Conservation (phyloP, 495 filamentous ascomycete species). For the Penicillium odoratum region DNA sequence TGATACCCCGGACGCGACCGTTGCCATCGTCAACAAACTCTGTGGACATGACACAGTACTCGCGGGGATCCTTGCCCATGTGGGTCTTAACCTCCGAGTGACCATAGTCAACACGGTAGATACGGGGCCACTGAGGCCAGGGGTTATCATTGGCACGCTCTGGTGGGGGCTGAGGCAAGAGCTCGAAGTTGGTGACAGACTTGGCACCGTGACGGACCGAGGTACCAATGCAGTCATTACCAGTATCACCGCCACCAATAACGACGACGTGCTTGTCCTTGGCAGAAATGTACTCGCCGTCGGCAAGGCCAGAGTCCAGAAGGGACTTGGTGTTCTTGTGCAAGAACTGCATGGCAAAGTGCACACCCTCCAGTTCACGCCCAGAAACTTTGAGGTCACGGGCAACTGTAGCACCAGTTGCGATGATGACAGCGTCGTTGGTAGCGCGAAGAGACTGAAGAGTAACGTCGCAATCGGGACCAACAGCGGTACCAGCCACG, state of each 20-base stretch:
- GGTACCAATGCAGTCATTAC: slow-evolving; percentile 99
- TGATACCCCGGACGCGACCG: slow-evolving; percentile 93
- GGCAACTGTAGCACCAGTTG: slow-evolving; percentile 96
- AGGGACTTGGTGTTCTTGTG: slow-evolving; percentile 99
- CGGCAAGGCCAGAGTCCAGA: slow-evolving; percentile 85
- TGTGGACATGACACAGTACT: slow-evolving; percentile 98
- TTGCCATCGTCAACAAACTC: slow-evolving; percentile 93
- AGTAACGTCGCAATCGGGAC: slow-evolving; percentile 68
- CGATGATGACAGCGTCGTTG: slow-evolving; percentile 88
- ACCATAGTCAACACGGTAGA: slow-evolving; percentile 98
- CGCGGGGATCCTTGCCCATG: slow-evolving; percentile 94
- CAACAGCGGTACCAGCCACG: slow-evolving; percentile 73
- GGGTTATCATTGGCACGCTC: slow-evolving; percentile 97
- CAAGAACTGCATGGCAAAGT: slow-evolving; percentile 98
- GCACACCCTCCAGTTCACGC: slow-evolving; percentile 88
- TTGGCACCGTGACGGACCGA: slow-evolving; percentile 97
- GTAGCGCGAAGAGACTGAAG: slow-evolving; percentile 72
- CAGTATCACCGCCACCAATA: slow-evolving; percentile 97
- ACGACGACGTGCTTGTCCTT: slow-evolving; percentile 97
- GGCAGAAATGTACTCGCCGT: slow-evolving; percentile 91
- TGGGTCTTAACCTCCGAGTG: slow-evolving; percentile 97
- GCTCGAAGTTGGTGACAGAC: slow-evolving; percentile 95
- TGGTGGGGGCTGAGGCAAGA: slow-evolving; percentile 90
- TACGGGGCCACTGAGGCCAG: slow-evolving; percentile 98
- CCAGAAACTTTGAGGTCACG: slow-evolving; percentile 92